phyloP scores from a whole-genome alignment of 2,329 filamentous ascomycete species.

The Chaetomium globosum region DNA sequence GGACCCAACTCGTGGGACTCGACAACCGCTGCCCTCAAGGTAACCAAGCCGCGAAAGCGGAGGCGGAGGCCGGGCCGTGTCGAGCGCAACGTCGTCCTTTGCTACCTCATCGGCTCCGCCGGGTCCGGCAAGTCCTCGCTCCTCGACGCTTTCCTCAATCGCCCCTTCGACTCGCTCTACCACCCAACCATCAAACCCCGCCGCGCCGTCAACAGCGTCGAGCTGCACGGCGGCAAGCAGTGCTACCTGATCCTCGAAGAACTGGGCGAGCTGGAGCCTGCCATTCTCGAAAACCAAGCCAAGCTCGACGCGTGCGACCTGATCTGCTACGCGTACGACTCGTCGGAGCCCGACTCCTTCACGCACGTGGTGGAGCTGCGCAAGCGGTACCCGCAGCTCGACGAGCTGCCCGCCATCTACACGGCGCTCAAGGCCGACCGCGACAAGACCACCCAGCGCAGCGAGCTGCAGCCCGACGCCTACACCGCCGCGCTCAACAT shows the following conservation, averaged over 20 bases:
- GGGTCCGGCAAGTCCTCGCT: slow-evolving; percentile 89
- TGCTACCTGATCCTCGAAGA: slow-evolving; percentile 96
- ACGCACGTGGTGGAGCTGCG: slow-evolving; percentile 84
- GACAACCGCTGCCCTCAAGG: slow-evolving; percentile 81
- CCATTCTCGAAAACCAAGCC: slow-evolving; percentile 86
- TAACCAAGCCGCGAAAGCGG: slow-evolving; percentile 88
- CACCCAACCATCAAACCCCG: slow-evolving; percentile 93
- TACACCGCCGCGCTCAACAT: slow-evolving; percentile 86
- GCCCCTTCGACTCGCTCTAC: slow-evolving; percentile 81
- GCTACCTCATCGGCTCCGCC: slow-evolving; percentile 85
- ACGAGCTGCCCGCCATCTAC: slow-evolving; percentile 88
- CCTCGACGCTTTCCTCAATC: slow-evolving; percentile 86
- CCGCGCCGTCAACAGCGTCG: slow-evolving; percentile 92
- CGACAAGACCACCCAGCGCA: slow-evolving; percentile 94
- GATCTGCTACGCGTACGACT: slow-evolving; percentile 94
- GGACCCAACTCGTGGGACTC: slow-evolving; percentile 73
- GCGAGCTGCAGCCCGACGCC: slow-evolving; percentile 86
- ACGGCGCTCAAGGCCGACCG: slow-evolving; percentile 92
- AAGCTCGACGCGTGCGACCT: slow-evolving; percentile 93
- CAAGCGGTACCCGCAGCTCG: slow-evolving; percentile 76
- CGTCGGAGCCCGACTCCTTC: slow-evolving; percentile 94
- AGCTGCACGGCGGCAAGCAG: slow-evolving; percentile 92
- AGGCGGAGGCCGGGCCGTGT: slow-evolving; percentile 80
- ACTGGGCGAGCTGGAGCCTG: slow-evolving; percentile 91
- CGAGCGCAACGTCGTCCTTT: slow-evolving; percentile 90